Evolutionary conservation across 306 rosid genomes (phyloP), one percentile per base, ranked within the genome.

Genomic region (Lablab purpureus): DNA sequence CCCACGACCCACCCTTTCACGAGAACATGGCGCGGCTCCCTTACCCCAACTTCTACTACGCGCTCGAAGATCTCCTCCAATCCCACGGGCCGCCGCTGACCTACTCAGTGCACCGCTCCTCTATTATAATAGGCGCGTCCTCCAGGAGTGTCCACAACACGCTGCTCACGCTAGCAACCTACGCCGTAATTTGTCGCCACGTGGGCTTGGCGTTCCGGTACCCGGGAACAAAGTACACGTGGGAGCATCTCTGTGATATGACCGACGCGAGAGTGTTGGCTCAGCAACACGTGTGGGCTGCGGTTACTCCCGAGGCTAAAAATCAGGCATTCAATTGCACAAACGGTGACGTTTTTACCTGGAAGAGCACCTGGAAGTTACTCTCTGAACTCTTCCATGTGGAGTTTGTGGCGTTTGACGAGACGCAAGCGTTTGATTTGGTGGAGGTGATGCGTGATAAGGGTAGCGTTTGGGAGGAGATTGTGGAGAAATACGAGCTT

Each of bases 211-310:
- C 47, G 10, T 85, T 88, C 60, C 71, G 84, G 47, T 88, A 73
- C 65, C 79, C 76, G 0, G 83, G 87, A 13, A 83, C 7, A 0
- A 72, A 28, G 46, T 83, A 83, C 82, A 88, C 86, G 19, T 83
- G 87, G 87, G 84, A 85, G 62, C 89, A 88, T 66, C 85, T 88
- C n/a, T 88, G 86, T 1, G 87, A 85, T 62, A 60, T 83, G 79
- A 74, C 63, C 0, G 86, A 88, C 12, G 76, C 77, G 0, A 0
- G 81, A 1, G 83, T 88, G 30, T 45, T 85, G 14, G 89, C 87
- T 0, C 47, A 88, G 69, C 91, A 85, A 3, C 89, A 87, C 28
- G 80, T 84, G 71, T 87, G 90, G 85, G 88, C 88, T 2, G 85
- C 87, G 0, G 82, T 77, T 14, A 82, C 87, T 0, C 12, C 46